Percentiles rank a stretch among this genome's conserved stretches.
These are phyloP conservation scores for Russula brevipes DNA, from an alignment of 768 basidiomycete genomes.

Conservation along the genomic window DNA sequence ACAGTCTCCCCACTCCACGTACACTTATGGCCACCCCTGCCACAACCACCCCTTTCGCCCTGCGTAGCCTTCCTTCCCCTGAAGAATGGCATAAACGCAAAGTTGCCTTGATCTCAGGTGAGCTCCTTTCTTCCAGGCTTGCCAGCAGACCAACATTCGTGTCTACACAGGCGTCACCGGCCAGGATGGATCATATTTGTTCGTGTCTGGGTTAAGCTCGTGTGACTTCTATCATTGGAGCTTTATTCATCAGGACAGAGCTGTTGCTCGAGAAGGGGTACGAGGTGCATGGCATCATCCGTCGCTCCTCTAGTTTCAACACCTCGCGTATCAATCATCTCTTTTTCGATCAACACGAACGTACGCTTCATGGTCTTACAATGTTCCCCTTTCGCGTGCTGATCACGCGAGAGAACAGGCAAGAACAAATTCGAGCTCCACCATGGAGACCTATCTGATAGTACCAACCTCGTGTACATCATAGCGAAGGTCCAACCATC, in stretches of 20 bases:
- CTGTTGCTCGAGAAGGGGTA: slow-evolving; percentile 83
- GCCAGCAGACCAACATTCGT: slow-evolving; percentile 19
- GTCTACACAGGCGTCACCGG: slow-evolving; percentile 76
- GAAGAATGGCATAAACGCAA: slow-evolving; percentile 87
- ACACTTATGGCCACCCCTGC: slow-evolving; percentile 38
- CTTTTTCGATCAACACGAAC: slow-evolving; percentile 88
- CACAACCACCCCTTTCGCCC: slow-evolving; percentile 31
- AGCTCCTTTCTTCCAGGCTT: slow-evolving; percentile 8
- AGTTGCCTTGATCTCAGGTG: slow-evolving; percentile 89
- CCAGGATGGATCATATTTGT: slow-evolving; percentile 95
- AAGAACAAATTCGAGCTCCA: slow-evolving; percentile 78
- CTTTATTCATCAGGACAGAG: slow-evolving; percentile 56
- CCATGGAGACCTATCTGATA: slow-evolving; percentile 92
- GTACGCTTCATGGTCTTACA: slow-evolving; percentile 40
- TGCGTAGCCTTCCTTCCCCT: slow-evolving; percentile 57
- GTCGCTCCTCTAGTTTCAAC: slow-evolving; percentile 97
- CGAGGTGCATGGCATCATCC: slow-evolving; percentile 91
- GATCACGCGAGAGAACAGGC: slow-evolving; percentile 36
- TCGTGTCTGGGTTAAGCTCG: slow-evolving; percentile 32
- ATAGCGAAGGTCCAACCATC: slow-evolving; percentile 91
- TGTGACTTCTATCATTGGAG: slow-evolving; percentile 16
- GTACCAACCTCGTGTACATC: slow-evolving; percentile 95
- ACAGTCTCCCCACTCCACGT: not conserved
- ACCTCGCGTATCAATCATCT: slow-evolving; percentile 92
- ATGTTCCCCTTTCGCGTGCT: slow-evolving; percentile 1